Percentiles rank a stretch among this genome's conserved stretches.
Evolutionary conservation across 2,329 filamentous ascomycete species (phyloP).

Genomic region (Parafenestella ontariensis): DNA sequence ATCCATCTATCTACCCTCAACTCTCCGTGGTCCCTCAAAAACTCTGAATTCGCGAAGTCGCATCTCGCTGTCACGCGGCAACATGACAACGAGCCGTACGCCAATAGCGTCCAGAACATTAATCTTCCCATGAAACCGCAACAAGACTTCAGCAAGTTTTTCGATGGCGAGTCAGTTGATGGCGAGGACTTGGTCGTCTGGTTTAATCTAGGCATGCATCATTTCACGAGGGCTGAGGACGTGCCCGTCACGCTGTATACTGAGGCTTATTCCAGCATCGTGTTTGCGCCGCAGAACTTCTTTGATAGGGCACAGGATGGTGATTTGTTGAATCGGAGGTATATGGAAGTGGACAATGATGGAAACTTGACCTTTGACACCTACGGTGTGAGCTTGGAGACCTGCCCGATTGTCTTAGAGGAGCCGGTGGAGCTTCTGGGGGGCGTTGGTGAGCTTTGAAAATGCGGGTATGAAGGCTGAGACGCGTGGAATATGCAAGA

Average conservation of each 20-base stretch:
- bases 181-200: conserved; percentile 54
- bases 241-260: conserved; percentile 4
- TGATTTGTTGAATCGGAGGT: conserved; percentile 17
- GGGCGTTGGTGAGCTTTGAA: background rate
- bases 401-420: conserved; percentile 7
- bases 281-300: conserved; percentile 8
- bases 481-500: too few species aligned
- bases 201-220: conserved; percentile 61
- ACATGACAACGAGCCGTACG: conserved; percentile 55
- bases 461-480: background rate
- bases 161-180: conserved; percentile 55
- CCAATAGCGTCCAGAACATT: conserved; percentile 46
- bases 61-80: conserved; percentile 54
- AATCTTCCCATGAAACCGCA: conserved; percentile 51
- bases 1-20: conserved; percentile 43
- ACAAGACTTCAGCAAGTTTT: conserved; percentile 60
- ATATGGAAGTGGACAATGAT: conserved; percentile 9
- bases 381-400: conserved; percentile 13
- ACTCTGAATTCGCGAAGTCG: conserved; percentile 14
- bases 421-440: conserved; percentile 12
- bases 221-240: conserved; percentile 17
- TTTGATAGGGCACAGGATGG: conserved; percentile 4
- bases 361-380: conserved; percentile 9
- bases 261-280: conserved; percentile 2
- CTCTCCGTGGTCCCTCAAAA: conserved; percentile 28